Conservation (phyloP, 805 yeast species). For the Candida railenensis region DNA sequence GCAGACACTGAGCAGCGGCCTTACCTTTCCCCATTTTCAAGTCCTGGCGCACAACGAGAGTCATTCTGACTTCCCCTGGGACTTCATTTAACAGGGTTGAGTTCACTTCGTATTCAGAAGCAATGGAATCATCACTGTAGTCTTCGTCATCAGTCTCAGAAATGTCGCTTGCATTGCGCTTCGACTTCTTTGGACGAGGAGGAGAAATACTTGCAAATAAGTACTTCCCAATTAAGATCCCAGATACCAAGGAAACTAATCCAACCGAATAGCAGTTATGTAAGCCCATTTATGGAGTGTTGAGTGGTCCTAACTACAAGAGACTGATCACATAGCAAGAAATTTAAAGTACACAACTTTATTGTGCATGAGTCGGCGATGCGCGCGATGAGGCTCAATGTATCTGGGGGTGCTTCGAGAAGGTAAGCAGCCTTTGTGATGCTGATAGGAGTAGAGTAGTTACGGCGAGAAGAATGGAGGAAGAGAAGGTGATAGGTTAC, state of each 20-base stretch:
- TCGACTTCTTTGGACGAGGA: not conserved
- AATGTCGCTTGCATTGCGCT: not conserved
- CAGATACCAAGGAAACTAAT: slow-evolving; percentile 35
- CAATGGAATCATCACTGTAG: slow-evolving; percentile 27
- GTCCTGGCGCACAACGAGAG: slow-evolving; percentile 83
- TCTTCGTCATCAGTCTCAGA: not conserved
- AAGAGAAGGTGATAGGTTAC: too few species aligned
- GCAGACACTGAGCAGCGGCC: slow-evolving; percentile 96
- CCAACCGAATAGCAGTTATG: slow-evolving; percentile 32
- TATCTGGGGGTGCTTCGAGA: too few species aligned
- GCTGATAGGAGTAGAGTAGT: too few species aligned
- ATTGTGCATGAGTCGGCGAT: not conserved
- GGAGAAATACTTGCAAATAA: slow-evolving; percentile 5
- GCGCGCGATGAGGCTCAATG: too few species aligned
- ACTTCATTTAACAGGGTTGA: slow-evolving; percentile 60
- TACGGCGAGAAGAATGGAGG: too few species aligned
- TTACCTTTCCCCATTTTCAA: slow-evolving; percentile 93
- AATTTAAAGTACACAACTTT: slow-evolving; percentile 3
- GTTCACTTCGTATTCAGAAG: slow-evolving; percentile 56
- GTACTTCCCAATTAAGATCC: slow-evolving; percentile 27
- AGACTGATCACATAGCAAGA: not conserved
- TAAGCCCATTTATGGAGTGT: slow-evolving; percentile 8
- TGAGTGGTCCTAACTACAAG: not conserved
- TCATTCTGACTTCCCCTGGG: slow-evolving; percentile 84
- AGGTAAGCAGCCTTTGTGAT: too few species aligned